Evolutionary conservation across 345 rosid species (phyloP).

Genomic region (Populus nigra): DNA sequence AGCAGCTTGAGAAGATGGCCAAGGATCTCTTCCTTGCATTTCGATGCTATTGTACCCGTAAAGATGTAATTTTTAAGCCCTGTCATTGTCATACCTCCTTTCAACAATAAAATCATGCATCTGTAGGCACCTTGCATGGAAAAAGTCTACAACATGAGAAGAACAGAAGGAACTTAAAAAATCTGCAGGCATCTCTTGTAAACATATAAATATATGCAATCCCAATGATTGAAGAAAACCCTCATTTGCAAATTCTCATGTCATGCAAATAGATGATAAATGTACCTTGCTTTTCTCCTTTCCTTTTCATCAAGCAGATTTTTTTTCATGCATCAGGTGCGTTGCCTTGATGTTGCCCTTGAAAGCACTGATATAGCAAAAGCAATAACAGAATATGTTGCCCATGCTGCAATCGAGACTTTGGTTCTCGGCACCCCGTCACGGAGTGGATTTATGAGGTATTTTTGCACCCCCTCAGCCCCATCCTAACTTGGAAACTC

Average conservation of each 20-base stretch:
- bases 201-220: background rate
- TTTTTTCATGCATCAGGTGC: constrained; percentile 41
- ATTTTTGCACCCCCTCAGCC: background rate
- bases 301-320: background rate
- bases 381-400: constrained; percentile 67
- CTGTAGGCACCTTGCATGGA: no score
- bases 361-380: constrained; percentile 64
- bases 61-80: constrained; percentile 45
- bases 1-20: constrained; percentile 45
- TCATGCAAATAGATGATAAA: background rate
- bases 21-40: constrained; percentile 67
- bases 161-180: background rate
- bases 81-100: background rate
- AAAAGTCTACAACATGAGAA: no score
- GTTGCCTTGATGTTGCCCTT: constrained; percentile 56
- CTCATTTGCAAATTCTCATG: background rate
- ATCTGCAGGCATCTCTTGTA: background rate
- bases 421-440: constrained; percentile 82
- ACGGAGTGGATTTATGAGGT: constrained; percentile 71
- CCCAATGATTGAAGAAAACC: background rate
- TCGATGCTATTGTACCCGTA: constrained; percentile 84
- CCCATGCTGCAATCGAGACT: constrained; percentile 65
- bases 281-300: background rate
- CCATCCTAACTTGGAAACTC: background rate
- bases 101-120: background rate